Conservation (phyloP, 768 basidiomycete genomes). For the Sutorius australiensis region DNA sequence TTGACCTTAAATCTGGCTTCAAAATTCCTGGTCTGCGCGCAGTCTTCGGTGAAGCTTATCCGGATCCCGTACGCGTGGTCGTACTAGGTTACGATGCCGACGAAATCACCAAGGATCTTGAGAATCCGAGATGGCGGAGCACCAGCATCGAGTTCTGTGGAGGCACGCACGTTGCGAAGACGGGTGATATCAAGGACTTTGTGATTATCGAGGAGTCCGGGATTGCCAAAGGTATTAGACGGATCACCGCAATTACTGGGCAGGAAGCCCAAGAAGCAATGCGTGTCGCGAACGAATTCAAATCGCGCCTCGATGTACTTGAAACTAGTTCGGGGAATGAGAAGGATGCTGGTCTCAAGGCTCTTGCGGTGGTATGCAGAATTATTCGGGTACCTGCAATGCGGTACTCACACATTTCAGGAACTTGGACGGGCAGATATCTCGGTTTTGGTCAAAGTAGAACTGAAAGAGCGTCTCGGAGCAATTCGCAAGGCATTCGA, state of each 20-base stretch:
- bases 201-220: constrained; percentile 94
- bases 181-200: constrained; percentile 96
- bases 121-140: constrained; percentile 84
- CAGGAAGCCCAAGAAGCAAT: constrained; percentile 85
- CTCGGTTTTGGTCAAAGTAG: constrained; percentile 76
- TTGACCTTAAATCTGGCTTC: constrained; percentile 71
- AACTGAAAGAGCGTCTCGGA: constrained; percentile 70
- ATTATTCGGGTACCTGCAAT: background rate
- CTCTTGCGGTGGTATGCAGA: constrained; percentile 63
- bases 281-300: constrained; percentile 60
- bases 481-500: constrained; percentile 77
- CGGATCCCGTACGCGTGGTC: constrained; percentile 95
- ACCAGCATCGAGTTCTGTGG: constrained; percentile 98
- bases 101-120: constrained; percentile 79
- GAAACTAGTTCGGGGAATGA: constrained; percentile 64
- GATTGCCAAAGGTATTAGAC: constrained; percentile 96
- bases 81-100: constrained; percentile 84
- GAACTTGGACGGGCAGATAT: constrained; percentile 89
- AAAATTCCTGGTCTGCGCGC: constrained; percentile 93
- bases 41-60: constrained; percentile 97
- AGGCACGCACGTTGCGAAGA: constrained; percentile 97
- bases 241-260: constrained; percentile 92
- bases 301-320: constrained; percentile 57
- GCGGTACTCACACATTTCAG: constrained; percentile 38
- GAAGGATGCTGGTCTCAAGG: constrained; percentile 86